phyloP scores from a whole-genome alignment of 2,329 filamentous ascomycete species.

The Neophaeococcomyces mojaviensis region DNA sequence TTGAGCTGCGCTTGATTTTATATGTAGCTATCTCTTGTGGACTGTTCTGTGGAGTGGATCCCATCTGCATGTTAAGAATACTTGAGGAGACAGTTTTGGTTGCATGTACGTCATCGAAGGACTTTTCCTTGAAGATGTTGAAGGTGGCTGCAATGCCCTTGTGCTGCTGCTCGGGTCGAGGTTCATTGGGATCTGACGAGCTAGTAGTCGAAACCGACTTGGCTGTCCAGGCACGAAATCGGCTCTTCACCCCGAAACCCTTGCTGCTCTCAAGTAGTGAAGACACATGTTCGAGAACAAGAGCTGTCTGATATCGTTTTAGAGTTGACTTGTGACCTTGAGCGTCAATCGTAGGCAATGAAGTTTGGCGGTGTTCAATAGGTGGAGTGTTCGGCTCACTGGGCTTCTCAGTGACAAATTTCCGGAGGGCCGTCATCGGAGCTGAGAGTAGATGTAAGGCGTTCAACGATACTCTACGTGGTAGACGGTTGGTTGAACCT shows the following conservation, averaged over 20 bases:
- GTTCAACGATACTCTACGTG: slow-evolving; percentile 13
- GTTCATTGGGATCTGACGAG: neutral
- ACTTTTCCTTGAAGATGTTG: slow-evolving; percentile 1
- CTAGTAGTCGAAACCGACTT: slow-evolving; percentile 2
- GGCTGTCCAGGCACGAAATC: neutral
- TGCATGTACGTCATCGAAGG: slow-evolving; percentile 8
- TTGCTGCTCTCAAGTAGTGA: slow-evolving; percentile 12
- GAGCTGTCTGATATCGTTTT: slow-evolving; percentile 16
- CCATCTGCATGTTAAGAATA: slow-evolving; percentile 15
- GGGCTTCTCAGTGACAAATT: neutral
- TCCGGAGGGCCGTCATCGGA: slow-evolving; percentile 10
- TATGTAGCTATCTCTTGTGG: slow-evolving; percentile 22
- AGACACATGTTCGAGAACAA: slow-evolving; percentile 14
- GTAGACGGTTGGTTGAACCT: too few species aligned
- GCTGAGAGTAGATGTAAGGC: slow-evolving; percentile 13
- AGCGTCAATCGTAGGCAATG: neutral
- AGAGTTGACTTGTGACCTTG: slow-evolving; percentile 15
- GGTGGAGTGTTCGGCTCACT: neutral
- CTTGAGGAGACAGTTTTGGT: slow-evolving; percentile 14
- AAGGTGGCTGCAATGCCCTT: slow-evolving; percentile 2
- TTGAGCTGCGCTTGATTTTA: slow-evolving; percentile 21
- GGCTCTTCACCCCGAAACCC: neutral
- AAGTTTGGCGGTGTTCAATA: neutral
- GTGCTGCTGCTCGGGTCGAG: neutral
- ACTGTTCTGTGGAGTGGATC: slow-evolving; percentile 18